phyloP scores from a whole-genome alignment of 2,329 filamentous ascomycete species.

The Nemania abortiva region DNA sequence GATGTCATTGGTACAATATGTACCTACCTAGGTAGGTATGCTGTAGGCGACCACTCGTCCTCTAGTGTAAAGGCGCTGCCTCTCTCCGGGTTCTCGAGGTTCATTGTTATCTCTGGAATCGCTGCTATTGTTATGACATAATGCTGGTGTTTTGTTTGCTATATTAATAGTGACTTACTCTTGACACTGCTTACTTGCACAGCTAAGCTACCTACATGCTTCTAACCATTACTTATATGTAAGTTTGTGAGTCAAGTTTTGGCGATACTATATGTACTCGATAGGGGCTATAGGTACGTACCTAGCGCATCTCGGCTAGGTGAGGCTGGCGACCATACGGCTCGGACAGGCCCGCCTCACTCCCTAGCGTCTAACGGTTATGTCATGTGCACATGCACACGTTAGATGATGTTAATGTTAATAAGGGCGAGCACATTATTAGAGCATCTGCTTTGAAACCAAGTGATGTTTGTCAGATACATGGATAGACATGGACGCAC shows the following conservation, averaged over 20 bases:
- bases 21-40: too few species aligned
- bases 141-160: not conserved
- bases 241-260: not conserved
- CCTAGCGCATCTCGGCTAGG: too few species aligned
- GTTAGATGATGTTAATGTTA: not conserved
- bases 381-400: not conserved
- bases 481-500: not conserved
- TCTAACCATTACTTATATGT: not conserved
- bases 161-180: not conserved
- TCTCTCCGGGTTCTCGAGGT: too few species aligned
- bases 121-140: not conserved
- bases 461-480: not conserved
- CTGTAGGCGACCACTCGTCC: too few species aligned
- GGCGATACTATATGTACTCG: too few species aligned
- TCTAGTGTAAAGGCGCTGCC: too few species aligned
- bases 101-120: too few species aligned
- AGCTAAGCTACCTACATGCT: not conserved
- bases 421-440: not conserved
- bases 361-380: not conserved
- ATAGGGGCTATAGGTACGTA: too few species aligned
- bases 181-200: not conserved
- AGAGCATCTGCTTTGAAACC: not conserved
- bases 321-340: not conserved
- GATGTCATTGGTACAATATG: too few species aligned
- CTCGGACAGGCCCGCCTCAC: not conserved